Evolutionary conservation across 2,329 filamentous ascomycete genomes (phyloP).

Genomic region (Penicillium brasilianum): DNA sequence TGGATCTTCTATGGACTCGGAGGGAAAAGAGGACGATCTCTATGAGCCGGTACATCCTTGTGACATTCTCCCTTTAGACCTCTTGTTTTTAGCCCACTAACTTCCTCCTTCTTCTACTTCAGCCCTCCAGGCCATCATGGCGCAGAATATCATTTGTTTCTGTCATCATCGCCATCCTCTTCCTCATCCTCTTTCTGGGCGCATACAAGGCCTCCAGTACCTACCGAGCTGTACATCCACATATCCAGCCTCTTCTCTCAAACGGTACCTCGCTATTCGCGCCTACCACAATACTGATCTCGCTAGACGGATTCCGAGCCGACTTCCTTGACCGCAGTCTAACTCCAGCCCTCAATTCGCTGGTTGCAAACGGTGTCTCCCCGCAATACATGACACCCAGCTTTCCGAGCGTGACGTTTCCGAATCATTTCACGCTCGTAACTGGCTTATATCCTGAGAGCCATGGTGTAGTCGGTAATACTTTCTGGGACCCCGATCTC

Average conservation of each 20-base stretch:
- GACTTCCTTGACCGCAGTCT: constrained; percentile 85
- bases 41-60: constrained; percentile 35
- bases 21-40: constrained; percentile 43
- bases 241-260: constrained; percentile 48
- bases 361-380: constrained; percentile 83
- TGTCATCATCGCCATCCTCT: constrained; percentile 56
- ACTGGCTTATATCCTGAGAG: constrained; percentile 92
- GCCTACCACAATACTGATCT: constrained; percentile 91
- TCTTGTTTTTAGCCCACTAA: constrained; percentile 20
- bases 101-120: constrained; percentile 16
- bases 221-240: constrained; percentile 36
- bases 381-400: constrained; percentile 92
- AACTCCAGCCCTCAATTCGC: constrained; percentile 78
- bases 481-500: constrained; percentile 84
- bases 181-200: constrained; percentile 60
- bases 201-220: constrained; percentile 60
- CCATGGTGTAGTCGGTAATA: constrained; percentile 92
- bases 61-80: constrained; percentile 6
- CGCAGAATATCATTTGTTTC: constrained; percentile 47
- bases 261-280: constrained; percentile 91
- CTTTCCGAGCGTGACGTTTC: constrained; percentile 96
- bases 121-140: constrained; percentile 35
- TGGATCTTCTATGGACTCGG: constrained; percentile 62
- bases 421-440: constrained; percentile 91
- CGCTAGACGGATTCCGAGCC: constrained; percentile 92